These are phyloP conservation scores for Crucibulum laeve DNA, from an alignment of 768 basidiomycete species.

Conservation along the genomic window DNA sequence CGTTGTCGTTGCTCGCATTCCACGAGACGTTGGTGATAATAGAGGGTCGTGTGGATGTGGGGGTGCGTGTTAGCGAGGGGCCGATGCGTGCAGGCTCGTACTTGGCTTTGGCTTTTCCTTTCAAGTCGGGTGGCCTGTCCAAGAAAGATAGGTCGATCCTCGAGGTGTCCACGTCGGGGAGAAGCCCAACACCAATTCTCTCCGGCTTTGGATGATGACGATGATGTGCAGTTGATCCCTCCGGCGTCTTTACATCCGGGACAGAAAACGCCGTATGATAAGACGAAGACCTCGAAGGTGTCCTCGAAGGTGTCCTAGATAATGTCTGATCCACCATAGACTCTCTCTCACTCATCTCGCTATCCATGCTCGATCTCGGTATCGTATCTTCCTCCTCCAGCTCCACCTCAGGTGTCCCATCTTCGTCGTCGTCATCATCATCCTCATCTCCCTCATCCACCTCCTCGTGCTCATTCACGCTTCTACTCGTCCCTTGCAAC, in stretches of 20 bases:
- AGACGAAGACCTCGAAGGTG: slow-evolving; percentile 18
- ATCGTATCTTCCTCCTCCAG: slow-evolving; percentile 21
- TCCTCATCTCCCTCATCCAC: slow-evolving; percentile 28
- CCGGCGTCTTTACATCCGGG: not conserved
- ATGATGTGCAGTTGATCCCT: slow-evolving; percentile 6
- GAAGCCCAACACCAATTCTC: no score
- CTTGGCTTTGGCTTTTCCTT: slow-evolving; percentile 16
- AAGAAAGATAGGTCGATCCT: slow-evolving; percentile 29
- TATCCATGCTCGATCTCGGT: slow-evolving; percentile 15
- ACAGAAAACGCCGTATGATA: slow-evolving; percentile 12
- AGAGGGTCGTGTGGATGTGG: not conserved
- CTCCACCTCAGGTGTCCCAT: slow-evolving; percentile 25
- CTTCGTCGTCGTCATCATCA: slow-evolving; percentile 25
- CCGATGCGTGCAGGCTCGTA: not conserved
- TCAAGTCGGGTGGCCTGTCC: slow-evolving; percentile 10
- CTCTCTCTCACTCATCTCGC: slow-evolving; percentile 11
- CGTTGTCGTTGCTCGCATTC: not conserved
- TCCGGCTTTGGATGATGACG: no score
- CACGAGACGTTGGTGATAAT: not conserved
- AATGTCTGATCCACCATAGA: no score
- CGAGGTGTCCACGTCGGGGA: slow-evolving; percentile 24
- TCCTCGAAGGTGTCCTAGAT: slow-evolving; percentile 1
- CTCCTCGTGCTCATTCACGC: slow-evolving; percentile 25
- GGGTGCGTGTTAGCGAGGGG: not conserved
- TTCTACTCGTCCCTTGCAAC: slow-evolving; percentile 20